Conservation (phyloP, 306 rosid genomes). For the Abrus precatorius region DNA sequence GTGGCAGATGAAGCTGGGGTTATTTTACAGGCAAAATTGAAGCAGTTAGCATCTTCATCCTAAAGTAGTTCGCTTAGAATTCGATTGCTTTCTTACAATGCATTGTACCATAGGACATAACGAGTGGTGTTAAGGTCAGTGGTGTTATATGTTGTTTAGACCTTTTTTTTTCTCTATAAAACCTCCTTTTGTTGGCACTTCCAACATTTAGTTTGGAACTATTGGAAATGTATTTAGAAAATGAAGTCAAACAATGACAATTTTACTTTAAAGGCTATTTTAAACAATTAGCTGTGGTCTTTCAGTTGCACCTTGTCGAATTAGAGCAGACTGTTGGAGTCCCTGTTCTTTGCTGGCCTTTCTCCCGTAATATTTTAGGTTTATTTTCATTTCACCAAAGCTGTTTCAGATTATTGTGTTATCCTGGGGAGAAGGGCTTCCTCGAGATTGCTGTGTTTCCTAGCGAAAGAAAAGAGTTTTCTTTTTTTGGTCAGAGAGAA, state of each 20-base stretch:
- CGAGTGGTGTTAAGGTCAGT: conserved; percentile 41
- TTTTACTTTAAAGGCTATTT: conserved; percentile 20
- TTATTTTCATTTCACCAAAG: not conserved
- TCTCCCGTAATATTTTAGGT: not conserved
- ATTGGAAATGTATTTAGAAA: conserved; percentile 32
- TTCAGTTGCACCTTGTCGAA: not conserved
- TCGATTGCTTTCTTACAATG: conserved; percentile 38
- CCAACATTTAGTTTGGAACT: conserved; percentile 22
- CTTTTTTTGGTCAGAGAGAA: no score
- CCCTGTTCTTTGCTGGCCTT: not conserved
- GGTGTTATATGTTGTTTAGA: conserved; percentile 31
- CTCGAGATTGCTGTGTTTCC: not conserved
- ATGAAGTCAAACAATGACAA: conserved; percentile 18
- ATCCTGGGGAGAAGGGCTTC: not conserved
- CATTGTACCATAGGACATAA: conserved; percentile 46
- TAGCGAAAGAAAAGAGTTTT: not conserved
- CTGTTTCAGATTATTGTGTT: not conserved
- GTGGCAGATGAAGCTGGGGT: conserved; percentile 76
- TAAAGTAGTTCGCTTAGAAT: conserved; percentile 45
- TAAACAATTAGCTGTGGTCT: conserved; percentile 11
- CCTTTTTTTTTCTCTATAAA: not conserved
- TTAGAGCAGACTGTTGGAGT: not conserved
- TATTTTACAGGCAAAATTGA: conserved; percentile 78
- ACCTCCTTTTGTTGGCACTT: not conserved
- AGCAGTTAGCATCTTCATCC: conserved; percentile 70